These are phyloP conservation scores for Ophiobolus disseminans DNA, from an alignment of 2,329 filamentous ascomycete genomes.

Conservation along the genomic window DNA sequence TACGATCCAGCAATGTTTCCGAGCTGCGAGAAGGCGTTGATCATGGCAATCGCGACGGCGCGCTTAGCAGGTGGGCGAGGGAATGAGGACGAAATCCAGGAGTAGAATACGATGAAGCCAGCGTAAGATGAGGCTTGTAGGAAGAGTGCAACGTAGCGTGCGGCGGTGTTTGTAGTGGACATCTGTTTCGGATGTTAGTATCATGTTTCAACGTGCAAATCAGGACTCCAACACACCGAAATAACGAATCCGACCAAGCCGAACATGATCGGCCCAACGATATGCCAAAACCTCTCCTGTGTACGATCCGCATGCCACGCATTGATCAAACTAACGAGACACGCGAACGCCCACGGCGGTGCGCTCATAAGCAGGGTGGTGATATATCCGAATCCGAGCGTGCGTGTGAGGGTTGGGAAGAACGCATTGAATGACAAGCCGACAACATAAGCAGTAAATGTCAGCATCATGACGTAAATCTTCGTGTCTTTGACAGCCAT, in stretches of 20 bases:
- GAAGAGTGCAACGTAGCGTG: conserved; percentile 44
- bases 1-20: conserved; percentile 63
- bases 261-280: conserved; percentile 53
- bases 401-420: conserved; percentile 49
- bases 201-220: too few species aligned
- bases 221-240: too few species aligned
- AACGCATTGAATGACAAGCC: conserved; percentile 52
- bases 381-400: conserved; percentile 49
- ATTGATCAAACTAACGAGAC: conserved; percentile 56
- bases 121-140: conserved; percentile 50
- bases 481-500: conserved; percentile 68
- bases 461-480: conserved; percentile 70
- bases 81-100: conserved; percentile 46
- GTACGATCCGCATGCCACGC: conserved; percentile 61
- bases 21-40: conserved; percentile 59
- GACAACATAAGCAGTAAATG: conserved; percentile 67
- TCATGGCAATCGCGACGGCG: conserved; percentile 66
- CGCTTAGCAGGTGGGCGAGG: conserved; percentile 67
- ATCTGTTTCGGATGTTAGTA: too few species aligned
- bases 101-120: conserved; percentile 49
- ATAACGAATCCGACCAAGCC: conserved; percentile 56
- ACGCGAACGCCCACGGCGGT: conserved; percentile 59
- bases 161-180: conserved; percentile 39
- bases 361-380: conserved; percentile 51
- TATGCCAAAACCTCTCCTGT: conserved; percentile 61